Percentiles rank a stretch among this genome's conserved stretches.
Evolutionary conservation across 176 grass and related monocot genomes (phyloP).

Genomic region (Melocanna baccifera): DNA sequence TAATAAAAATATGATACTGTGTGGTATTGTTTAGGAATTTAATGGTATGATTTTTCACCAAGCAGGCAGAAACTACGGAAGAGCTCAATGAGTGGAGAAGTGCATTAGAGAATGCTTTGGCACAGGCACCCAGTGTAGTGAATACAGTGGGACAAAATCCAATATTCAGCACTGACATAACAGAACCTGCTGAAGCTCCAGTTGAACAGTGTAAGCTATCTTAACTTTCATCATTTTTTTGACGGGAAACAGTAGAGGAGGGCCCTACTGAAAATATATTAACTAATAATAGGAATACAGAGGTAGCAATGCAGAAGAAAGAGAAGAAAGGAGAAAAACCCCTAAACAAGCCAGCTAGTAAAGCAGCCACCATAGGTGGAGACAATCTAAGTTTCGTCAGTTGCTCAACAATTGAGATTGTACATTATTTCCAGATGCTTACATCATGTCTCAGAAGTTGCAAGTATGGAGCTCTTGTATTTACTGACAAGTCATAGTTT

Average conservation of each 20-base stretch:
- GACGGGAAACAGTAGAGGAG: background rate
- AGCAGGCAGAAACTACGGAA: slow-evolving; percentile 84
- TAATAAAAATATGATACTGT: slow-evolving; percentile 9
- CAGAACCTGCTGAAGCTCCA: slow-evolving; percentile 55
- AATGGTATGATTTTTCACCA: slow-evolving; percentile 30
- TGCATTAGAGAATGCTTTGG: slow-evolving; percentile 89
- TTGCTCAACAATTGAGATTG: slow-evolving; percentile 12
- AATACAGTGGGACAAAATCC: slow-evolving; percentile 71
- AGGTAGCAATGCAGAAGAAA: background rate
- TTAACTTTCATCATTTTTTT: slow-evolving; percentile 4
- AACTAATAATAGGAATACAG: background rate
- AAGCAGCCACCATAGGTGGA: background rate
- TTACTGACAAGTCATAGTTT: background rate
- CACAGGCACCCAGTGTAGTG: slow-evolving; percentile 64
- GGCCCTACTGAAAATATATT: background rate
- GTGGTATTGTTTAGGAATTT: slow-evolving; percentile 2
- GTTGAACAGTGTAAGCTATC: slow-evolving; percentile 59
- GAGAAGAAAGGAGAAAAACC: background rate
- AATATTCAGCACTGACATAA: slow-evolving; percentile 62
- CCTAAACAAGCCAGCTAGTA: background rate
- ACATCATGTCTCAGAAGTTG: background rate
- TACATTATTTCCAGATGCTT: background rate
- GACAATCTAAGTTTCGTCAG: background rate
- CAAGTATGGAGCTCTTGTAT: background rate
- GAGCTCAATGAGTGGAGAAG: slow-evolving; percentile 90